Conservation (phyloP, 2,329 filamentous ascomycete genomes). For the Fusarium globosum region DNA sequence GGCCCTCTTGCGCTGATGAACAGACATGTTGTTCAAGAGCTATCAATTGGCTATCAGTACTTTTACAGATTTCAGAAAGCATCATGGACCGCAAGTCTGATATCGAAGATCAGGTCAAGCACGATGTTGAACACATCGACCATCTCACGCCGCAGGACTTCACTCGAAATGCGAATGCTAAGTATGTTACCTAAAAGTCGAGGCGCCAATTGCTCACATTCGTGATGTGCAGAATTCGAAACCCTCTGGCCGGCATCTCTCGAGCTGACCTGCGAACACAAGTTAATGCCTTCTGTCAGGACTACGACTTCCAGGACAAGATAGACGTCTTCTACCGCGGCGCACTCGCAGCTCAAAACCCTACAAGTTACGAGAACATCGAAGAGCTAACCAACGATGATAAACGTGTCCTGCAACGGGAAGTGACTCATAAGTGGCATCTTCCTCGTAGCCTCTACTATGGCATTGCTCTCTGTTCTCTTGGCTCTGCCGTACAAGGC, state of each 20-base stretch:
- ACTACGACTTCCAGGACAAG: constrained; percentile 44
- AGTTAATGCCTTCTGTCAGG: constrained; percentile 41
- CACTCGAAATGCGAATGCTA: constrained; percentile 48
- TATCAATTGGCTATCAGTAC: neutral
- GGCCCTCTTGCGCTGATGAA: neutral
- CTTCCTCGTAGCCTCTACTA: constrained; percentile 44
- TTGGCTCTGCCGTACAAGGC: constrained; percentile 50
- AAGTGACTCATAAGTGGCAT: constrained; percentile 47
- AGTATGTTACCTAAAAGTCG: constrained; percentile 19
- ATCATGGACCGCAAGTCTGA: constrained; percentile 18
- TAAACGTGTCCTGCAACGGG: constrained; percentile 36
- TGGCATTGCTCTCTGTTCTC: constrained; percentile 45
- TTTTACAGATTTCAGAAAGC: too few species aligned
- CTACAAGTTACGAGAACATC: constrained; percentile 30
- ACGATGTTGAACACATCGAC: constrained; percentile 34
- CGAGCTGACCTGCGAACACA: constrained; percentile 37
- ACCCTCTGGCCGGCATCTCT: constrained; percentile 43
- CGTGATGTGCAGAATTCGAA: constrained; percentile 36
- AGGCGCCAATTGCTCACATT: neutral
- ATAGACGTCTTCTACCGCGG: constrained; percentile 44
- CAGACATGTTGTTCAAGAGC: neutral
- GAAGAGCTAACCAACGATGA: constrained; percentile 43
- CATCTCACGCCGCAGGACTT: constrained; percentile 37
- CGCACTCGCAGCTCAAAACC: constrained; percentile 46
- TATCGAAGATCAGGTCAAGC: constrained; percentile 37